Evolutionary conservation across 2,329 filamentous ascomycete species (phyloP), one percentile per base, ranked within the genome.

Genomic region (Cladosporium sp.): DNA sequence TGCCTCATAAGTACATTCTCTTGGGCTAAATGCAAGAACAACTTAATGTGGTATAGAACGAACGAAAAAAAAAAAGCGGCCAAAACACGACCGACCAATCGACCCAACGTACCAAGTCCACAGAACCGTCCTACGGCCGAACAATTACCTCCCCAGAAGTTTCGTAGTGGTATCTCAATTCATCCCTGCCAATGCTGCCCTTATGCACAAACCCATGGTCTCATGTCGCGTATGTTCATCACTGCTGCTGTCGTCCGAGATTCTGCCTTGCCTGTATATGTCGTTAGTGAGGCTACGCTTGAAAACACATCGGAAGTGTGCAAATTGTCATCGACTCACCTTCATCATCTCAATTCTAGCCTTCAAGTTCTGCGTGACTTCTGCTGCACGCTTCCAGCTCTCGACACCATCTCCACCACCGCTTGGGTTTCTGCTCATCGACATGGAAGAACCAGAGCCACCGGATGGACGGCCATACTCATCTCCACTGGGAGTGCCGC

Each of bases 281-380:
- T 45, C 4, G 22, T 45, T 12, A 45, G 42, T 28, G 12, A 44
- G 5, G 5, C 8, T 4, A 4, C 25, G 25, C 4, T 9, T 28
- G 25, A 13, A 13, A 8, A 17, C 7, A 42, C 5, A n/a, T 13
- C n/a, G 22, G 22, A 9, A 15, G n/a, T 44, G 42, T 15, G 10
- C 2, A 28, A 7, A 59, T 4, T 10, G 28, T 9, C 12, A 7
- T 32, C 28, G 28, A 70, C 77, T 62, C 67, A 82, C 84, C 82
- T 97, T 99, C 94, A 99, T 99, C 80, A 94, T 89, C 78, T 97
- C 94, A 73, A 99, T 99, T 71, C 94, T 85, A 53, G 93, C 91
- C 78, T 97, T 99, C 68, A 99, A 75, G 73, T 97, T 94, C 74
- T 92, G 97, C 56, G 94, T 99, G 58, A 99, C 94, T 77, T 99